A percentile compares a stretch with the other conserved stretches of the same genome.
Evolutionary conservation across 176 grass and related monocot species (phyloP).

Genomic region (Miscanthus lutarioriparius): DNA sequence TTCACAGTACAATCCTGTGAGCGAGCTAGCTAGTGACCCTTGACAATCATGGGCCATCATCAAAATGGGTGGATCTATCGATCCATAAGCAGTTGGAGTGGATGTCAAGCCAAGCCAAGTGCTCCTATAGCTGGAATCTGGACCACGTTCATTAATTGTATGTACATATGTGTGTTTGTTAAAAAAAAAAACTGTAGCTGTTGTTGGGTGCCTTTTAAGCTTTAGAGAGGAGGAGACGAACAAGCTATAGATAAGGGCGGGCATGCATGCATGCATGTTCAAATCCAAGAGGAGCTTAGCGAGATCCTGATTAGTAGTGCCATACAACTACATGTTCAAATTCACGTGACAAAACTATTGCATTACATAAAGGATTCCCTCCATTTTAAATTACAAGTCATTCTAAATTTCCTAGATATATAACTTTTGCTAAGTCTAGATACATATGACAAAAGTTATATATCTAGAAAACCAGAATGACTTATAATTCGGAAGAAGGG

Average conservation of each 20-base stretch:
- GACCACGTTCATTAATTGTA: not conserved
- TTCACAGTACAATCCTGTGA: not conserved
- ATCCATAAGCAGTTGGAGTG: not conserved
- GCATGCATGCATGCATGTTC: not conserved
- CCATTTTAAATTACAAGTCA: no score
- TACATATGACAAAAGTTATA: no score
- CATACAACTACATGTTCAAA: not conserved
- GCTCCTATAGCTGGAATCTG: constrained; percentile 1
- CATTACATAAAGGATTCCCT: no score
- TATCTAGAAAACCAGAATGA: no score
- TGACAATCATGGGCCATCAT: not conserved
- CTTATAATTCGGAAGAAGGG: not conserved
- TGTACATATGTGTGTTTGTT: not conserved
- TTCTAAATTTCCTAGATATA: no score
- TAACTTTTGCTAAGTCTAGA: no score
- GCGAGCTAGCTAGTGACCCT: not conserved
- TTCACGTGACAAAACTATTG: not conserved
- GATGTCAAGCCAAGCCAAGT: not conserved
- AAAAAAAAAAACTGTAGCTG: not conserved
- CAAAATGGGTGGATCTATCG: not conserved
- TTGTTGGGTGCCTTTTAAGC: not conserved
- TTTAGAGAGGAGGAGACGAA: not conserved
- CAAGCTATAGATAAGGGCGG: not conserved
- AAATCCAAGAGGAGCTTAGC: not conserved
- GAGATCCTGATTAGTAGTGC: not conserved